Evolutionary conservation across 192 early-diverging fungal species (phyloP).

Genomic region (Diversispora eburnea): DNA sequence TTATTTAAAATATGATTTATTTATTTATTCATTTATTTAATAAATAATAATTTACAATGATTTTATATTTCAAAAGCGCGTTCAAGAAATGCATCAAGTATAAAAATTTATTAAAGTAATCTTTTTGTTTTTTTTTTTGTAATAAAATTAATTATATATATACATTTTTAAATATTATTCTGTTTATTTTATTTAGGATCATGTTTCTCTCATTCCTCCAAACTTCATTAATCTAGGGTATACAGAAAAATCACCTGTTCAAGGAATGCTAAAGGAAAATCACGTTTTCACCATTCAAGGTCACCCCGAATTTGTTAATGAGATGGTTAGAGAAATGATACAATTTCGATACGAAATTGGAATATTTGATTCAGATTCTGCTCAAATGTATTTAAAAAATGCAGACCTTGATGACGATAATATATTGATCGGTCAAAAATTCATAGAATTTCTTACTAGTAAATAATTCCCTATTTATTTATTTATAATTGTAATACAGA

Average conservation of each 20-base stretch:
- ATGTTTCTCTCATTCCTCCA: slow-evolving; percentile 58
- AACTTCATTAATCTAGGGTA: slow-evolving; percentile 55
- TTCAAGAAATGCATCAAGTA: slow-evolving; percentile 60
- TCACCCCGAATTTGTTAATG: slow-evolving; percentile 64
- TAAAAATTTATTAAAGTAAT: not conserved
- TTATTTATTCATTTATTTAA: not conserved
- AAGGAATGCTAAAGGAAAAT: slow-evolving; percentile 56
- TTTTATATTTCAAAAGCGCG: slow-evolving; percentile 34
- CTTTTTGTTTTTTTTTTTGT: not conserved
- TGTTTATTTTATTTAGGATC: slow-evolving; percentile 48
- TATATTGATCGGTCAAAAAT: slow-evolving; percentile 1
- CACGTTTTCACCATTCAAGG: slow-evolving; percentile 64
- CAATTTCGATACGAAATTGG: slow-evolving; percentile 33
- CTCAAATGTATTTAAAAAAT: not conserved
- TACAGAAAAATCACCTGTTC: slow-evolving; percentile 54
- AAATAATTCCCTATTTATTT: not conserved
- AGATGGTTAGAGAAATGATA: slow-evolving; percentile 41
- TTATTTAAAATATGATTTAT: not conserved
- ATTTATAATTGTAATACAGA: no score
- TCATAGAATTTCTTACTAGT: slow-evolving; percentile 14
- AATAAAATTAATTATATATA: not conserved
- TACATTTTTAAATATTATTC: not conserved
- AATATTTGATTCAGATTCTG: slow-evolving; percentile 28
- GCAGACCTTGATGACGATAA: slow-evolving; percentile 18
- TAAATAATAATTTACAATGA: not conserved